Percentiles rank a stretch among this genome's conserved stretches.
Evolutionary conservation across 2,329 filamentous ascomycete genomes (phyloP).

Genomic region (Ophiostoma fasciatum): DNA sequence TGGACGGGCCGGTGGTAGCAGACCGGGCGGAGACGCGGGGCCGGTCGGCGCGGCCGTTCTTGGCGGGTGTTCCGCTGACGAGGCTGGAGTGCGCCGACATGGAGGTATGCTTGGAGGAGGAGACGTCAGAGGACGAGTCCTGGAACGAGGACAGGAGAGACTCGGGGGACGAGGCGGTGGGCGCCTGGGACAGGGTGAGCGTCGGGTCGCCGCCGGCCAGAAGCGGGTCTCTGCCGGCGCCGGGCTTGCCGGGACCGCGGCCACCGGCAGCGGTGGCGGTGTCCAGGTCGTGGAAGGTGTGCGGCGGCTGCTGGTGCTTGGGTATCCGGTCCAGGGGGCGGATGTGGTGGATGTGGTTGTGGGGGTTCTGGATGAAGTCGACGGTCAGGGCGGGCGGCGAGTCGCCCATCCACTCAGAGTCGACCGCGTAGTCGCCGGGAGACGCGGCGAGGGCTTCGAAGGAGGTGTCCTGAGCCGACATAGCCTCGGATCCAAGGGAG

Average conservation of each 20-base stretch:
- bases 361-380: conserved; percentile 11
- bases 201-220: conserved; percentile 8
- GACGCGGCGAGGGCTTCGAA: conserved; percentile 13
- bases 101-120: conserved; percentile 21
- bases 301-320: neutral
- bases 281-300: neutral
- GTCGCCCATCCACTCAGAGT: conserved; percentile 14
- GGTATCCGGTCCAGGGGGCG: conserved; percentile 1
- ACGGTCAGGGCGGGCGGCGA: conserved; percentile 13
- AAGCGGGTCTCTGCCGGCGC: conserved; percentile 2
- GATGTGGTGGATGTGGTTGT: conserved; percentile 7
- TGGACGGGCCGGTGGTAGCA: neutral
- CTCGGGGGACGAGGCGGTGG: conserved; percentile 11
- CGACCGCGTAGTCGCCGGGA: conserved; percentile 12
- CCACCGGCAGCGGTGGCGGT: neutral
- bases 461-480: conserved; percentile 11
- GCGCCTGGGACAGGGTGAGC: conserved; percentile 4
- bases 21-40: conserved; percentile 16
- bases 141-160: conserved; percentile 20
- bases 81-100: conserved; percentile 10
- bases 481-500: conserved; percentile 8
- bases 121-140: conserved; percentile 36
- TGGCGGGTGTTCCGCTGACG: conserved; percentile 5
- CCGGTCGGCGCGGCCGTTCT: conserved; percentile 8
- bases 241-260: neutral